Evolutionary conservation across 148 eudicot genomes (phyloP).

Genomic region (Rhododendron simsii): DNA sequence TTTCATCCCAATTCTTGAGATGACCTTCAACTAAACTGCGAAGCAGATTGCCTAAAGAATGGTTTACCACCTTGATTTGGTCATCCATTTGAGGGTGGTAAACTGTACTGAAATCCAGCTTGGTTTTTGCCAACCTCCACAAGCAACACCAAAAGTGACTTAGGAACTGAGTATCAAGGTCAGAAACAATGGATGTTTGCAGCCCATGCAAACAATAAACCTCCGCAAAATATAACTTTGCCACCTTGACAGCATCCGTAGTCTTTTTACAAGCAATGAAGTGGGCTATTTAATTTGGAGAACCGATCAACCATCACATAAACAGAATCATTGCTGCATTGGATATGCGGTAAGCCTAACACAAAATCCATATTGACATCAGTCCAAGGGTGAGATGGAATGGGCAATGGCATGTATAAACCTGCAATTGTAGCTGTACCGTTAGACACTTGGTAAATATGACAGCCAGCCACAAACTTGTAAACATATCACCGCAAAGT

Average conservation of each 20-base stretch:
- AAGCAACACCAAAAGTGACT: no score
- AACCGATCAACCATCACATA: not conserved
- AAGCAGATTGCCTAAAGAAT: not conserved
- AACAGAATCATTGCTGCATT: not conserved
- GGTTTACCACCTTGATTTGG: not conserved
- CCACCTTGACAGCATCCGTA: not conserved
- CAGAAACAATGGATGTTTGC: not conserved
- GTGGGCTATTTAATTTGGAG: not conserved
- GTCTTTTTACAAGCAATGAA: not conserved
- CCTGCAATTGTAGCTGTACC: no score
- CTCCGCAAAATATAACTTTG: no score
- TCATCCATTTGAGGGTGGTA: no score
- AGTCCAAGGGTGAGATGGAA: no score
- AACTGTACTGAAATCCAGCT: no score
- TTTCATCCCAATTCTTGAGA: not conserved
- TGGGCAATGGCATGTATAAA: no score
- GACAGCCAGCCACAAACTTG: not conserved
- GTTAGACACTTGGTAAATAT: not conserved
- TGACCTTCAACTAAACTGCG: not conserved
- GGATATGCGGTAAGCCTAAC: not conserved
- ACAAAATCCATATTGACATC: not conserved
- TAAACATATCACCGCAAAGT: not conserved
- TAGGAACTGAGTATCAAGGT: no score
- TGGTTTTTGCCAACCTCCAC: no score
- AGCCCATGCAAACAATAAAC: not conserved